A percentile compares a stretch with the other conserved stretches of the same genome.
Evolutionary conservation across 345 rosid genomes (phyloP).

Genomic region (Eucalyptus grandis): DNA sequence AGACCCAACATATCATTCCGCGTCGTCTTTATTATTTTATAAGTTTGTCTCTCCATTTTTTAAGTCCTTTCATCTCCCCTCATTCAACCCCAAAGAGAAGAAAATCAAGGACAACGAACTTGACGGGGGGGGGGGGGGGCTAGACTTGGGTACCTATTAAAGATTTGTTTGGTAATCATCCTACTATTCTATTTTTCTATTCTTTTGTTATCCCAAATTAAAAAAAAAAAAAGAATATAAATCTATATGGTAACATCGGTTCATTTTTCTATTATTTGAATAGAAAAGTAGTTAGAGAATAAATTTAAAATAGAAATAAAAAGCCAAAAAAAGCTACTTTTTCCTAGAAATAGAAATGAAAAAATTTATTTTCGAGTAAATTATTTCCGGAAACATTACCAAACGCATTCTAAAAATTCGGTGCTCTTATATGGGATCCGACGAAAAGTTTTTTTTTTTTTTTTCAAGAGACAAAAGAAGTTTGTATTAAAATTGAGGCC

Average conservation of each 20-base stretch:
- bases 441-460: neutral
- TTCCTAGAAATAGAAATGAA: no score
- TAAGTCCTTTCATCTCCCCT: neutral
- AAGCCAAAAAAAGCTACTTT: accelerated
- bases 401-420: accelerated
- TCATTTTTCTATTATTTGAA: no score
- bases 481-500: neutral
- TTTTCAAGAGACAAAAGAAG: neutral
- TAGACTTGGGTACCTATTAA: neutral
- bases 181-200: no score
- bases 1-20: neutral
- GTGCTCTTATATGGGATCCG: neutral
- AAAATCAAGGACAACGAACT: neutral
- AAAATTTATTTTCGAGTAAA: no score
- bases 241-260: no score
- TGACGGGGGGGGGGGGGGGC: no score
- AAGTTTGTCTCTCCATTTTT: neutral
- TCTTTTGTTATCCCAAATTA: no score
- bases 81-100: neutral
- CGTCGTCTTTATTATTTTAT: neutral
- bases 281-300: no score
- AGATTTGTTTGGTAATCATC: no score
- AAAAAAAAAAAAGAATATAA: no score
- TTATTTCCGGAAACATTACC: accelerated
- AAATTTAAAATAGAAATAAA: no score